Evolutionary conservation across 495 filamentous ascomycete species (phyloP).

Genomic region (Lentithecium fluviatile): DNA sequence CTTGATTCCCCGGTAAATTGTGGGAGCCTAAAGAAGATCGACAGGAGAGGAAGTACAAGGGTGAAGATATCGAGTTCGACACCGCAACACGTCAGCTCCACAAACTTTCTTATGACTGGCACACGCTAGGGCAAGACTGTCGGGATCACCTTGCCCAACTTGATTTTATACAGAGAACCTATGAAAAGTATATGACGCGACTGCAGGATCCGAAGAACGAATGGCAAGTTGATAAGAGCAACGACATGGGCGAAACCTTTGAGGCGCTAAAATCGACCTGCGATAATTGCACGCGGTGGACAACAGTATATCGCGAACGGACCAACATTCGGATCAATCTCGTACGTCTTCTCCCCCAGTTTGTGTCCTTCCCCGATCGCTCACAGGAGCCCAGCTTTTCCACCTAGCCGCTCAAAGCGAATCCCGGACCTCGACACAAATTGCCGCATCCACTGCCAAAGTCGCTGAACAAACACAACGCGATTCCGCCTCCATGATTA

Average conservation of each 20-base stretch:
- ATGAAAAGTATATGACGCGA: slow-evolving; percentile 2
- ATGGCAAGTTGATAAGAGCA: neutral
- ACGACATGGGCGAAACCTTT: slow-evolving; percentile 1
- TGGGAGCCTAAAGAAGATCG: neutral
- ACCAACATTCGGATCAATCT: slow-evolving; percentile 25
- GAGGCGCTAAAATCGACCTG: slow-evolving; percentile 10
- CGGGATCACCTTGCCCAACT: slow-evolving; percentile 3
- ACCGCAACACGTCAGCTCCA: slow-evolving; percentile 11
- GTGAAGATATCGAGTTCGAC: slow-evolving; percentile 9
- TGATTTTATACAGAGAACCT: neutral
- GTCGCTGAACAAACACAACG: slow-evolving; percentile 41
- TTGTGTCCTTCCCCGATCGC: neutral
- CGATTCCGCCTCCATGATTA: slow-evolving; percentile 45
- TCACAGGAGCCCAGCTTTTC: slow-evolving; percentile 16
- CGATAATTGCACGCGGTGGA: slow-evolving; percentile 9
- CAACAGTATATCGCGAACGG: slow-evolving; percentile 16
- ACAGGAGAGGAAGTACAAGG: slow-evolving; percentile 5
- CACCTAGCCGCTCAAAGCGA: slow-evolving; percentile 24
- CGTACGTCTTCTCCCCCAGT: slow-evolving; percentile 2
- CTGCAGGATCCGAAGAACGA: neutral
- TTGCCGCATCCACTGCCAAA: slow-evolving; percentile 37
- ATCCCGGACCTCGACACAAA: slow-evolving; percentile 15
- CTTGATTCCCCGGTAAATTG: neutral
- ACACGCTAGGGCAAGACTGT: slow-evolving; percentile 17
- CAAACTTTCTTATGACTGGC: slow-evolving; percentile 9